Evolutionary conservation across 2,329 filamentous ascomycete species (phyloP).

Genomic region (Penicillium sp.): DNA sequence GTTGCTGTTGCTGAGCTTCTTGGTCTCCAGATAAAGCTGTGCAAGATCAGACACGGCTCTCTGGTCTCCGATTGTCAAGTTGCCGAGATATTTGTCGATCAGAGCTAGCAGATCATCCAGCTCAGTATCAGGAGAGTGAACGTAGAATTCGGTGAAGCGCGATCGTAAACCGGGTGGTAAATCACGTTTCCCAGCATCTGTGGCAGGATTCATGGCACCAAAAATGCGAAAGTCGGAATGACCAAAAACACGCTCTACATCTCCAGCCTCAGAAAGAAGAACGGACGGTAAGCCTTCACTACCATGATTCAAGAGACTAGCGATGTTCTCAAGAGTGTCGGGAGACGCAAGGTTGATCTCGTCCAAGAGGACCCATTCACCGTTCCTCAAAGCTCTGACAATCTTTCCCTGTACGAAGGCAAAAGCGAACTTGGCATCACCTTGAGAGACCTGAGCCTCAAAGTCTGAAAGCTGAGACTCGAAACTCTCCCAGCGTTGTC

Average conservation of each 20-base stretch:
- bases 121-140: constrained; percentile 81
- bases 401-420: constrained; percentile 95
- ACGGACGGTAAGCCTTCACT: constrained; percentile 70
- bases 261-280: constrained; percentile 85
- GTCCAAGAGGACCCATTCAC: constrained; percentile 93
- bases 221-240: constrained; percentile 95
- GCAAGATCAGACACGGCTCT: constrained; percentile 75
- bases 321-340: constrained; percentile 89
- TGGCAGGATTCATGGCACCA: constrained; percentile 98
- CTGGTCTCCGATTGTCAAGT: constrained; percentile 63
- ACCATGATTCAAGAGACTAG: constrained; percentile 74
- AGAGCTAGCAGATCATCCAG: constrained; percentile 80
- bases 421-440: constrained; percentile 77
- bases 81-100: constrained; percentile 79
- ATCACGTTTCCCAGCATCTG: constrained; percentile 93
- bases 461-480: constrained; percentile 68
- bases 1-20: constrained; percentile 72
- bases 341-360: constrained; percentile 95
- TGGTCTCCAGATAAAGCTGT: constrained; percentile 80
- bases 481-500: constrained; percentile 76
- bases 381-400: constrained; percentile 89
- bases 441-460: constrained; percentile 67
- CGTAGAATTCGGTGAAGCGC: constrained; percentile 92
- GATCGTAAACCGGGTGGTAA: constrained; percentile 82
- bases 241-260: constrained; percentile 80